Evolutionary conservation across 352 stramenopile genomes (phyloP).

Genomic region (Globisporangium nagaii): DNA sequence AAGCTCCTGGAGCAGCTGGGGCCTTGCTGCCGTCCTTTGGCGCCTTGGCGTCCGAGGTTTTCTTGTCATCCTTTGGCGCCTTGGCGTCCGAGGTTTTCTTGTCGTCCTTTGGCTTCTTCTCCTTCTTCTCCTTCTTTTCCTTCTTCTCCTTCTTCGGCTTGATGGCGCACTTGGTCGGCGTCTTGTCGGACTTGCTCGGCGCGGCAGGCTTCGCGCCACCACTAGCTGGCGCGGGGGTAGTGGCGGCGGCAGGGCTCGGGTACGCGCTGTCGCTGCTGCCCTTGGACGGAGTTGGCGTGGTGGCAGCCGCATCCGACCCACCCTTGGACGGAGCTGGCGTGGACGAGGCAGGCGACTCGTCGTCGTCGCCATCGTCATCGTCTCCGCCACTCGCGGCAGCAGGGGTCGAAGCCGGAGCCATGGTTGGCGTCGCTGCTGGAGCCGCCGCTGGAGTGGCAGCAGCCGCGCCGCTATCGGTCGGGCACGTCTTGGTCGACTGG

Average conservation of each 20-base stretch:
- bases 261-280: no score
- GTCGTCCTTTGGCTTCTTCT: background rate
- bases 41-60: background rate
- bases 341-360: no score
- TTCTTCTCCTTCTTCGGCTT: background rate
- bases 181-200: background rate
- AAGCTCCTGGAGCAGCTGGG: background rate
- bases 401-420: background rate
- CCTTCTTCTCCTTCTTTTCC: background rate
- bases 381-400: background rate
- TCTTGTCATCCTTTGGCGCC: background rate
- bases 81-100: background rate
- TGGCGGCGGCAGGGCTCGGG: background rate
- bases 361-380: background rate
- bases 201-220: background rate
- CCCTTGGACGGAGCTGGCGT: background rate
- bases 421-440: background rate
- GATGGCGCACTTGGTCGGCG: background rate
- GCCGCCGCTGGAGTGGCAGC: background rate
- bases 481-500: background rate
- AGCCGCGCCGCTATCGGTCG: background rate
- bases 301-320: background rate
- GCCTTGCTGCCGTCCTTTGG: background rate
- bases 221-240: background rate
- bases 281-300: background rate